Percentiles rank a stretch among this genome's conserved stretches.
phyloP scores from a whole-genome alignment of 2,329 filamentous ascomycete species.

The Xylariaceae sp. region DNA sequence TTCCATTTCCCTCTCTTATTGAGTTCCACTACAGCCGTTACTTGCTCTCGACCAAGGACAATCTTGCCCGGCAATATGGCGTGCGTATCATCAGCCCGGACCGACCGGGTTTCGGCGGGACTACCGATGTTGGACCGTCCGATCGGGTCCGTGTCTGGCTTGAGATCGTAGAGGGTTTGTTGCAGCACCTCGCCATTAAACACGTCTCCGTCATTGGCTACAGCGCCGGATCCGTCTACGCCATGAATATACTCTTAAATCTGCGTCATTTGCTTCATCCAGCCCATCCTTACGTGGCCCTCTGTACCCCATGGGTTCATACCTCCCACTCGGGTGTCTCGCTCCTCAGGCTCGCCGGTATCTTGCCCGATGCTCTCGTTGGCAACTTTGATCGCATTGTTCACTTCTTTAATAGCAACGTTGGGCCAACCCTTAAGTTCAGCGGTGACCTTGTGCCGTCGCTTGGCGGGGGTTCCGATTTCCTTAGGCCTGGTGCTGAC shows the following conservation, averaged over 20 bases:
- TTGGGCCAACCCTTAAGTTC: conserved; percentile 23
- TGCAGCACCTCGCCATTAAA: conserved; percentile 42
- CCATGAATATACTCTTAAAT: conserved; percentile 32
- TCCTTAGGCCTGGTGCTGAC: conserved; percentile 21
- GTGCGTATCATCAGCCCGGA: conserved; percentile 44
- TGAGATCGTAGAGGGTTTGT: conserved; percentile 40
- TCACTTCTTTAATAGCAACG: conserved; percentile 10
- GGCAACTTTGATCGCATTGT: conserved; percentile 22
- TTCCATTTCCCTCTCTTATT: neutral
- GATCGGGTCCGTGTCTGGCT: conserved; percentile 39
- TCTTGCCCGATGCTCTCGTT: conserved; percentile 27
- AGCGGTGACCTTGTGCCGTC: conserved; percentile 22
- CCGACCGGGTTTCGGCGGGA: conserved; percentile 46
- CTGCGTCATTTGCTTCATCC: conserved; percentile 34
- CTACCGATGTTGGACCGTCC: conserved; percentile 33
- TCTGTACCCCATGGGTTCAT: conserved; percentile 32
- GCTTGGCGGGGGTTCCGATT: neutral
- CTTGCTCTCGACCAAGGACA: conserved; percentile 42
- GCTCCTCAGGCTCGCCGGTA: conserved; percentile 16
- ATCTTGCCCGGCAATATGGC: conserved; percentile 39
- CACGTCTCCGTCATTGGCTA: conserved; percentile 34
- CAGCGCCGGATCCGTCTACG: conserved; percentile 33
- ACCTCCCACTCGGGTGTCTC: conserved; percentile 28
- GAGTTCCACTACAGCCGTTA: conserved; percentile 32
- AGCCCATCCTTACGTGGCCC: conserved; percentile 29